Conservation (phyloP, 768 basidiomycete species). For the Rhizopogon vinicolor region DNA sequence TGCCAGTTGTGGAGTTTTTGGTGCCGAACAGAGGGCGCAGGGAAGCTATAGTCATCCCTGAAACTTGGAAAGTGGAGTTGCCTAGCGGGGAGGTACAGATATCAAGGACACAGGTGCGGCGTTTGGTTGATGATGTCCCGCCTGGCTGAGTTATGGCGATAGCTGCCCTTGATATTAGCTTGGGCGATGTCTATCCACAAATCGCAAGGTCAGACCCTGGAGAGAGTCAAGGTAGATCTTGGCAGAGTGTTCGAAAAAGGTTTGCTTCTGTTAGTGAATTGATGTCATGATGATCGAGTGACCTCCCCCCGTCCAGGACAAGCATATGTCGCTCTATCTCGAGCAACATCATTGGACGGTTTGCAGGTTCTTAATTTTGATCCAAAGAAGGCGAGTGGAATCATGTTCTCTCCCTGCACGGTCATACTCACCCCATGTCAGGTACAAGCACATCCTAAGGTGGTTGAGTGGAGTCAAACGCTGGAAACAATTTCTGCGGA, state of each 20-base stretch:
- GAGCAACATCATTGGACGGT: conserved; percentile 81
- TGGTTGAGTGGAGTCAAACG: conserved; percentile 67
- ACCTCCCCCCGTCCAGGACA: conserved; percentile 47
- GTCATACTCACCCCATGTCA: conserved; percentile 19
- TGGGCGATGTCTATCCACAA: conserved; percentile 99
- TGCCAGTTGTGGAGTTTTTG: conserved; percentile 78
- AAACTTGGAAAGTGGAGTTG: conserved; percentile 82
- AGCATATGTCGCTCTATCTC: conserved; percentile 88
- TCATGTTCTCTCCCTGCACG: neutral
- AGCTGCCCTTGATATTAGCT: conserved; percentile 85
- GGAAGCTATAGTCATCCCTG: conserved; percentile 57
- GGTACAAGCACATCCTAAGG: conserved; percentile 73
- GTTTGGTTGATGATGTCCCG: conserved; percentile 10
- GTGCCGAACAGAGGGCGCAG: conserved; percentile 52
- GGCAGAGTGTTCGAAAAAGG: conserved; percentile 92
- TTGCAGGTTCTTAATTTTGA: conserved; percentile 83
- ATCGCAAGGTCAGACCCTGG: conserved; percentile 94
- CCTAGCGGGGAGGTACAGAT: conserved; percentile 85
- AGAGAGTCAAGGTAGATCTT: conserved; percentile 92
- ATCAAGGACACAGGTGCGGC: conserved; percentile 66
- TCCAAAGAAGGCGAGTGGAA: conserved; percentile 52
- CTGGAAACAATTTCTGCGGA: conserved; percentile 42
- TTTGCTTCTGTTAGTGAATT: conserved; percentile 18
- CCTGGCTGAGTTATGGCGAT: neutral
- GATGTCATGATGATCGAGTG: conserved; percentile 2